Conservation (phyloP, 2,329 filamentous ascomycete species). For the Septoria linicola region DNA sequence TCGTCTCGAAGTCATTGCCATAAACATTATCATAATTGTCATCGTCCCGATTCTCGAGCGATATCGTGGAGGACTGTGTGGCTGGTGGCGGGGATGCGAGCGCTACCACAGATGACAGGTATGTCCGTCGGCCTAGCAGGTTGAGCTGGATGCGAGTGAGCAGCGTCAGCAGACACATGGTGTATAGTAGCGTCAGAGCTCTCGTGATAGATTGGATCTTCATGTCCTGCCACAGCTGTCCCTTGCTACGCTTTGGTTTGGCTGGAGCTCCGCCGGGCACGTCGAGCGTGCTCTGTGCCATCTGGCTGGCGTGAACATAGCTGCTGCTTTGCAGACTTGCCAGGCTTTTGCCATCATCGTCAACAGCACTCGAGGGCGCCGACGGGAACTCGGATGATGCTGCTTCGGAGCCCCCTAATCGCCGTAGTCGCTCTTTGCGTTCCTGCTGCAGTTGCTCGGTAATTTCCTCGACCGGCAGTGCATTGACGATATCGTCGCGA, state of each 20-base stretch:
- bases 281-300: slow-evolving; percentile 48
- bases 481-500: slow-evolving; percentile 81
- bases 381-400: slow-evolving; percentile 58
- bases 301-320: slow-evolving; percentile 79
- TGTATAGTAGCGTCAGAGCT: slow-evolving; percentile 89
- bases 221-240: slow-evolving; percentile 94
- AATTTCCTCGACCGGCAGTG: slow-evolving; percentile 87
- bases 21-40: slow-evolving; percentile 78
- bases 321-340: slow-evolving; percentile 74
- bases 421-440: slow-evolving; percentile 67
- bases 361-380: slow-evolving; percentile 66
- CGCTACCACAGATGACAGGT: slow-evolving; percentile 91
- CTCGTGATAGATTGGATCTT: slow-evolving; percentile 93
- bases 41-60: slow-evolving; percentile 89
- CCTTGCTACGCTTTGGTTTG: slow-evolving; percentile 73
- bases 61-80: slow-evolving; percentile 69
- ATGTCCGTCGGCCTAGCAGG: slow-evolving; percentile 89
- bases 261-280: slow-evolving; percentile 36
- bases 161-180: slow-evolving; percentile 81
- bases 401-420: slow-evolving; percentile 53
- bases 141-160: slow-evolving; percentile 95
- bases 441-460: slow-evolving; percentile 93
- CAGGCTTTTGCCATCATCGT: slow-evolving; percentile 79
- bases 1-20: slow-evolving; percentile 93
- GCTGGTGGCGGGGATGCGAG: slow-evolving; percentile 71